These are phyloP conservation scores for Daldinia eschscholtzii DNA, from an alignment of 2,329 filamentous ascomycete genomes.

Conservation along the genomic window DNA sequence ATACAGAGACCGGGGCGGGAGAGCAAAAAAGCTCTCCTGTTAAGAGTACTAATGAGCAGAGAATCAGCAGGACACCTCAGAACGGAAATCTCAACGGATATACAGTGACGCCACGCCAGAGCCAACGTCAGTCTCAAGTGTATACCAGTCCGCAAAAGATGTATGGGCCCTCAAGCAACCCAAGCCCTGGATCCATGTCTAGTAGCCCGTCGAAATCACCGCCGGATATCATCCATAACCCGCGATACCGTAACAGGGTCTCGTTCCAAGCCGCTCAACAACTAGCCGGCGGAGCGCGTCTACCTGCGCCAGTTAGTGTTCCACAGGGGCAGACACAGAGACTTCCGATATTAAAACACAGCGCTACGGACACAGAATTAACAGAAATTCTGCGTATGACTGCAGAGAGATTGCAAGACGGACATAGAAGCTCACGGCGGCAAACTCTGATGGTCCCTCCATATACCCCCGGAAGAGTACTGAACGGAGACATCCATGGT, in stretches of 20 bases:
- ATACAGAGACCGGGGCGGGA: slow-evolving; percentile 35
- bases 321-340: slow-evolving; percentile 35
- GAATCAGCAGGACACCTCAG: slow-evolving; percentile 4
- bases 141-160: slow-evolving; percentile 35
- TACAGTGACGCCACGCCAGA: slow-evolving; percentile 14
- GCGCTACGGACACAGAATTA: slow-evolving; percentile 62
- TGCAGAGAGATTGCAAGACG: slow-evolving; percentile 63
- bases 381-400: slow-evolving; percentile 66
- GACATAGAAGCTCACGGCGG: slow-evolving; percentile 50
- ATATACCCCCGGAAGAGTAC: slow-evolving; percentile 11
- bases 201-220: slow-evolving; percentile 27
- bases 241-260: slow-evolving; percentile 29
- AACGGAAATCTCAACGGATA: slow-evolving; percentile 11
- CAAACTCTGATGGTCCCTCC: slow-evolving; percentile 47
- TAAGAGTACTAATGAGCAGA: slow-evolving; percentile 7
- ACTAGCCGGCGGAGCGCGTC: slow-evolving; percentile 47
- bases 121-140: slow-evolving; percentile 28
- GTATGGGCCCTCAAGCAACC: slow-evolving; percentile 22
- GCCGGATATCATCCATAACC: slow-evolving; percentile 39
- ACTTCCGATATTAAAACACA: slow-evolving; percentile 45
- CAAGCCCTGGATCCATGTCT: slow-evolving; percentile 9
- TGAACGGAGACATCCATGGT: not conserved
- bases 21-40: slow-evolving; percentile 7
- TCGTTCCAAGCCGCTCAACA: slow-evolving; percentile 47
- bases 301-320: slow-evolving; percentile 32